Base-by-base conservation (phyloP, 169 alveolate genomes). In the Eimeria acervulina region DNA sequence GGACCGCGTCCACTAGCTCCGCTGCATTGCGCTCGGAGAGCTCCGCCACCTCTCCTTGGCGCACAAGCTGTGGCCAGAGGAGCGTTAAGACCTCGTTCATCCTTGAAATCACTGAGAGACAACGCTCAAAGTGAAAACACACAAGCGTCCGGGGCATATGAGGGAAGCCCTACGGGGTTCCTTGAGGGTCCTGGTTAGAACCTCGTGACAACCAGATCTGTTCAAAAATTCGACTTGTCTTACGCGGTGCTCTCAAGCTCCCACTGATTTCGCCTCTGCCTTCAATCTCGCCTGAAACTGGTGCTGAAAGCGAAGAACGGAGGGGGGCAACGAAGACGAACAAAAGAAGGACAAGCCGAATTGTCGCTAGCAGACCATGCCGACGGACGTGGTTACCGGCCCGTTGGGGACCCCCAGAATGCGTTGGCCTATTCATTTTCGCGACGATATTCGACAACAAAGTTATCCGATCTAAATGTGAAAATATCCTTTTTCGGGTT, bases 101-200 rank as follows among this genome's bases (percentile, higher is more conserved):
- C 61, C 15, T 26, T 61, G 93, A 87, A 87, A 87, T 87, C 61
- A 87, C 93, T 87, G 80, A 61, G 28, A 31, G 33, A 33, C 76
- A 84, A 8, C 38, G 55, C 13, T 31, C 55, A 38, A 52, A 15
- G 40, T 4, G 36, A 36, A 59, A 52, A 21, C 33, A 17, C 83
- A 31, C 52, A 72, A n/a, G 21, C 6, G 6, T 26, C 1, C 15
- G 26, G 28, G 51, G 33, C n/a, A 19, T 70, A 33, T 33, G 51
- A 28, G 21, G 81, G 47, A 17, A 70, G 47, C n/a, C 13, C 7
- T 31, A 2, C 10, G n/a, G 40, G 36, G 2, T 70, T 36, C 33
- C 47, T 17, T 13, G 47, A 4, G 63, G 26, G 63, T 7, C 63
- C 68, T 28, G 44, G 88, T 26, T 47, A 40, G 4, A 40, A 42